phyloP scores from a whole-genome alignment of 164 flowering plant species.

The Cinnamomum micranthum region DNA sequence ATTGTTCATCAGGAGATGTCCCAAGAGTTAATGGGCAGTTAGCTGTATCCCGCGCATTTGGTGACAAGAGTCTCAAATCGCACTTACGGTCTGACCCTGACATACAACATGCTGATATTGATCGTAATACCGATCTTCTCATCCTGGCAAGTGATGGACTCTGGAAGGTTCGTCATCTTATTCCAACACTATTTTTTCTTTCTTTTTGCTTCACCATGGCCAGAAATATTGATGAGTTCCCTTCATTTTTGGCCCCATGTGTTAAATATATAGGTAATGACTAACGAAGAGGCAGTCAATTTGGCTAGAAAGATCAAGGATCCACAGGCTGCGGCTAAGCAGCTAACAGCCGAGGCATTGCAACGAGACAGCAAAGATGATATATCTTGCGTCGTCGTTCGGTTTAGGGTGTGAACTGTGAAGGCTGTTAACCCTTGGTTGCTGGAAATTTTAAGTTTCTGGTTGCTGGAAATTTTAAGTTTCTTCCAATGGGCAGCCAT shows the following conservation, averaged over 20 bases:
- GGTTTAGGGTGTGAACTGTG: constrained; percentile 29
- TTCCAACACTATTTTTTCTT: neutral
- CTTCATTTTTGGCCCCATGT: neutral
- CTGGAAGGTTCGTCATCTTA: constrained; percentile 58
- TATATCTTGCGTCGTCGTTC: constrained; percentile 78
- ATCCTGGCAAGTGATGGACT: constrained; percentile 85
- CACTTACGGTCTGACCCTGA: constrained; percentile 81
- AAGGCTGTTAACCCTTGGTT: neutral
- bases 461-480: neutral
- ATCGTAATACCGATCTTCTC: constrained; percentile 50
- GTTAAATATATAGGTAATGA: constrained; percentile 52
- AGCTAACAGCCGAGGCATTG: constrained; percentile 57
- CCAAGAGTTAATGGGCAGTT: constrained; percentile 84
- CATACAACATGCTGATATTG: constrained; percentile 36
- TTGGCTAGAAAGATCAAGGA: constrained; percentile 56
- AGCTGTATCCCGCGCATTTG: constrained; percentile 89
- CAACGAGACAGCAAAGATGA: constrained; percentile 75
- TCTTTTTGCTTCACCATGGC: neutral
- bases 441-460: neutral
- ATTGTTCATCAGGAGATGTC: constrained; percentile 59
- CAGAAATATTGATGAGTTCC: neutral
- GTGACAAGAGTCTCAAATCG: constrained; percentile 76
- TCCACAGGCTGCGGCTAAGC: constrained; percentile 68
- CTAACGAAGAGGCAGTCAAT: constrained; percentile 79
- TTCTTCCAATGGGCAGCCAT: neutral